Percentiles rank a stretch among this genome's conserved stretches.
phyloP scores from a whole-genome alignment of 306 rosid species.

The Fragaria iinumae region DNA sequence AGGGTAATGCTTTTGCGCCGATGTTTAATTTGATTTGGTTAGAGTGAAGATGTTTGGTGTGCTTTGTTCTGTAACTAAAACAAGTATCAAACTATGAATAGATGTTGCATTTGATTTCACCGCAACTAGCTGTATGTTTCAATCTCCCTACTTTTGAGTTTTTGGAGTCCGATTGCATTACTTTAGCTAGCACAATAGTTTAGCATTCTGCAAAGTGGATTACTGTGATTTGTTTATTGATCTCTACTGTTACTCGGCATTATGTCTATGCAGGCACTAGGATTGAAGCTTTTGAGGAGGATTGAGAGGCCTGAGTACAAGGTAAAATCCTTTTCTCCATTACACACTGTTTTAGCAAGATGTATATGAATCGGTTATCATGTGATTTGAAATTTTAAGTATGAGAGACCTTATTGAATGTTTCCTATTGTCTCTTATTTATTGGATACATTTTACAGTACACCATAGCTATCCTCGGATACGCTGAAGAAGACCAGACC shows the following conservation, averaged over 20 bases:
- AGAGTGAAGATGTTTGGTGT: neutral
- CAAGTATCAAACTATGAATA: neutral
- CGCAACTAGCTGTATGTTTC: neutral
- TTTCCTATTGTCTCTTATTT: neutral
- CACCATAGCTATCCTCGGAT: slow-evolving; percentile 76
- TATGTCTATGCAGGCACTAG: slow-evolving; percentile 61
- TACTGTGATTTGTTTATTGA: neutral
- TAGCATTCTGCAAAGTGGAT: neutral
- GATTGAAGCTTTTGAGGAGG: slow-evolving; percentile 69
- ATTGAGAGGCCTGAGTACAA: slow-evolving; percentile 80
- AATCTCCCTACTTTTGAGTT: neutral
- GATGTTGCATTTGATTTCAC: neutral
- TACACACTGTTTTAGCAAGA: neutral
- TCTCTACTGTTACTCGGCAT: slow-evolving; percentile 23
- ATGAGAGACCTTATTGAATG: slow-evolving; percentile 4
- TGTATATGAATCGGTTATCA: neutral
- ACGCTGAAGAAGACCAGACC: slow-evolving; percentile 82
- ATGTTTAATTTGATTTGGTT: neutral
- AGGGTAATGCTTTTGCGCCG: slow-evolving; percentile 43
- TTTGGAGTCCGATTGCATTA: neutral
- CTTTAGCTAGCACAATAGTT: neutral
- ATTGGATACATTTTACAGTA: slow-evolving; percentile 51
- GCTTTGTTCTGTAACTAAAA: neutral
- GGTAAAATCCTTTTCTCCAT: slow-evolving; percentile 36
- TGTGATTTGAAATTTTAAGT: neutral